Base-by-base conservation (phyloP, 768 basidiomycete species). In the Lactarius hengduanensis region DNA sequence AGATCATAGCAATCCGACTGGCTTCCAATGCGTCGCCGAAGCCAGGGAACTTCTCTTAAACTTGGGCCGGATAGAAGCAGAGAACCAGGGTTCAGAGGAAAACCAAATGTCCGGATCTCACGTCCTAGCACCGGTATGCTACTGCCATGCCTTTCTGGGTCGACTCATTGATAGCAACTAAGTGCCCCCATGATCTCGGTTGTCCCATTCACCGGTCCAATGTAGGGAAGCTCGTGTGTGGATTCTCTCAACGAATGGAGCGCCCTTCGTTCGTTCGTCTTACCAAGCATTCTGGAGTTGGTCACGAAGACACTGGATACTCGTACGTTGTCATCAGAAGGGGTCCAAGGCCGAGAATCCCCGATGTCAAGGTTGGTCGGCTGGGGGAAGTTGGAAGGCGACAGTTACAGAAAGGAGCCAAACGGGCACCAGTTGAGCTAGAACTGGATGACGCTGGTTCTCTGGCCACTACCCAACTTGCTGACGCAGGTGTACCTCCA, bases 141-240 rank as follows among this genome's bases (percentile, higher is more conserved):
- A 69, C 40, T 64, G 58, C 40, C 61, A 68, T 18, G 62, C 63
- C 62, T 28, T 34, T 36, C 34, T 40, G 54, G 45, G 40, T 32
- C 57, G 53, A 54, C 54, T 55, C 47, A 57, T 72, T 40, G 20
- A 28, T 59, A 50, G 54, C 54, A 66, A 50, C 73, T 16, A 72
- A 96, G 89, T 98, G 96, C 73, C 93, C 96, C 15, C 96, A 98
- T 72, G 96, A 98, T 73, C 81, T 82, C 28, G 79, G 80, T 53
- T 98, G 96, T 75, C 96, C 96, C 2, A 77, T 98, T 32, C 81
- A 84, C 72, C 78, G 81, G 67, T 79, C 82, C n/a, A 84, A 85
- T 41, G 74, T 81, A 9, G 77, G 72, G 32, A 78, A 80, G 59
- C 77, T 89, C 2, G 79, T 84, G 54, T 98, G 96, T 73, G 87